Evolutionary conservation across 768 basidiomycete genomes (phyloP).

Genomic region (Fistulinella prunicolor): DNA sequence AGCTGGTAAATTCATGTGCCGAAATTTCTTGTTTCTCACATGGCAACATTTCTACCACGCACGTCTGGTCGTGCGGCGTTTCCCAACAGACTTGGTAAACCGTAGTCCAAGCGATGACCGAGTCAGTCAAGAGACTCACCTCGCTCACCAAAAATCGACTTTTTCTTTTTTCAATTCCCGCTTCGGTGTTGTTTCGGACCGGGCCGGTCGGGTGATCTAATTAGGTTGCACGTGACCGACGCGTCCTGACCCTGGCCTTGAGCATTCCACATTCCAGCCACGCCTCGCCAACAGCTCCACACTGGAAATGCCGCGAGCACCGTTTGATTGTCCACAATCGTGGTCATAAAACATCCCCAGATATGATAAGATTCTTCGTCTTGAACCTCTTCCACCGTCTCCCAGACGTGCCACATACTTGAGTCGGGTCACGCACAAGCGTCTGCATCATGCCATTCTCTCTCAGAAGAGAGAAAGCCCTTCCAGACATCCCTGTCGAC

Average conservation of each 20-base stretch:
- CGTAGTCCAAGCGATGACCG: too few relatives aligned
- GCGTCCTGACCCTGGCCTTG: too few relatives aligned
- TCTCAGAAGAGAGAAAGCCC: constrained; percentile 15
- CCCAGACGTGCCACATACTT: not conserved
- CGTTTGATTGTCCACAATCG: not conserved
- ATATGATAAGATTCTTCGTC: not conserved
- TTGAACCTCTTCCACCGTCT: not conserved
- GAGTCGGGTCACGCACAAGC: not conserved
- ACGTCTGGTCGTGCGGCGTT: too few relatives aligned
- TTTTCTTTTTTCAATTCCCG: too few relatives aligned
- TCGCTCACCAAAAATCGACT: too few relatives aligned
- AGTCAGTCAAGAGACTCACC: too few relatives aligned
- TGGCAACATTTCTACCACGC: too few relatives aligned
- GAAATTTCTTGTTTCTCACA: too few relatives aligned
- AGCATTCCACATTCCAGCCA: not conserved
- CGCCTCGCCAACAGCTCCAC: constrained; percentile 14
- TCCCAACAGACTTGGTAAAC: too few relatives aligned
- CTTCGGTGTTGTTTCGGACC: too few relatives aligned
- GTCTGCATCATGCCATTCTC: constrained; percentile 9
- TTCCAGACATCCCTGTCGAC: constrained; percentile 21
- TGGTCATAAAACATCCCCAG: constrained; percentile 6
- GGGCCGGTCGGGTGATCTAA: not conserved
- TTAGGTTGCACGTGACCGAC: constrained; percentile 16
- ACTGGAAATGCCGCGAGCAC: not conserved
- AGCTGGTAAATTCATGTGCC: too few relatives aligned